Conservation (phyloP, 148 eudicot species). For the Camellia japonica region DNA sequence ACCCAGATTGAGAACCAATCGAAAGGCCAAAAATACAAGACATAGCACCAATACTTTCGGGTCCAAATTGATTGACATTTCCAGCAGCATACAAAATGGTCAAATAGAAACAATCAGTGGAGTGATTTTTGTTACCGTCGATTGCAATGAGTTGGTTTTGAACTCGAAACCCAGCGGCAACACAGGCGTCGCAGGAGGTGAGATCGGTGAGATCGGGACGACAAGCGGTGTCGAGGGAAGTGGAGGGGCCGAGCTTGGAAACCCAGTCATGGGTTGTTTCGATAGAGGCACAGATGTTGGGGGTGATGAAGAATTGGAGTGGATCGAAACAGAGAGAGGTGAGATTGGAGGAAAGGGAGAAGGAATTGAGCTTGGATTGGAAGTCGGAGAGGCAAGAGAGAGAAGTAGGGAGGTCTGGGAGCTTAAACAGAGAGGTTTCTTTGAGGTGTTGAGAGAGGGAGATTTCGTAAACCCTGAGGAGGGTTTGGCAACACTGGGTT, state of each 20-base stretch:
- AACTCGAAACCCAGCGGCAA: conserved; percentile 52
- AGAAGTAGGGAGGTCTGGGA: conserved; percentile 51
- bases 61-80: conserved; percentile 58
- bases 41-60: conserved; percentile 48
- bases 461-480: conserved; percentile 59
- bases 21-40: conserved; percentile 51
- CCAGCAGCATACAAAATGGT: conserved; percentile 74
- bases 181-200: conserved; percentile 56
- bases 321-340: conserved; percentile 55
- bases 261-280: conserved; percentile 48
- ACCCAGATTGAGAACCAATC: conserved; percentile 19
- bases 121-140: conserved; percentile 62
- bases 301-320: conserved; percentile 46
- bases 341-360: conserved; percentile 47
- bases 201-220: conserved; percentile 42
- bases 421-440: conserved; percentile 43
- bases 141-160: conserved; percentile 39
- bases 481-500: conserved; percentile 58
- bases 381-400: conserved; percentile 49
- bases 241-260: conserved; percentile 38
- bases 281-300: conserved; percentile 53
- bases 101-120: conserved; percentile 58
- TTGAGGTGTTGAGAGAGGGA: conserved; percentile 50
- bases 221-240: conserved; percentile 47
- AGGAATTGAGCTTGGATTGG: conserved; percentile 44